Evolutionary conservation across 2,329 filamentous ascomycete species (phyloP), one percentile per base, ranked within the genome.

Genomic region (Cytospora piceicola): DNA sequence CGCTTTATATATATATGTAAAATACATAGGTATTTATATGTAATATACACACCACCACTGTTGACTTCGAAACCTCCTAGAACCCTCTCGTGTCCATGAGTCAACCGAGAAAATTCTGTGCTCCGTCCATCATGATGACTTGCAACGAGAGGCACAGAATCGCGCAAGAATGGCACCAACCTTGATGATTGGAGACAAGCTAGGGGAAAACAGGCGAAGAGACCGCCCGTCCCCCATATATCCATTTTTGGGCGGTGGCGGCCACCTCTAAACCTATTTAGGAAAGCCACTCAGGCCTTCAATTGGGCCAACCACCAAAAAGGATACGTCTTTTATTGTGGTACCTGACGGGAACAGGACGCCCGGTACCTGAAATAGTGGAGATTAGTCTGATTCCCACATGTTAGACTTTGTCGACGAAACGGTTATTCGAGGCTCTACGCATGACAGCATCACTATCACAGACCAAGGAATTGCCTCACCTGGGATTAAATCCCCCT

Each of bases 351-450:
- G 60, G 60, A 63, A 57, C 39, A 51, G 52, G 17, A 34, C 60
- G 60, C 29, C 60, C 60, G 60, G 60, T 63, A 63, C 60, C 60
- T 63, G 60, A 51, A 63, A 57, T 63, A 63, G 60, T 57, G 60
- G 60, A 46, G 60, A 46, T 29, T 17, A 39, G 34, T 5, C 27
- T 29, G 52, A 36, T 51, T 51, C 29, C 49, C 53, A 57, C 39
- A 63, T 63, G 53, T 22, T 62, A 51, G 17, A 24, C 34, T 32
- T 22, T 36, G 12, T 17, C 20, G 8, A 49, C 9, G 12, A 11
- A 51, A 63, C 60, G 60, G 53, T 51, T 63, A 63, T 63, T 63
- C 60, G 60, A 63, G 60, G 60, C 60, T 63, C 60, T 63, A 62
- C 36, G 4, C 8, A 20, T 8, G 27, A 39, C 29, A 20, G 53